A percentile compares a stretch with the other conserved stretches of the same genome.
phyloP scores from a whole-genome alignment of 1,284 basidiomycete genomes.

The Tremellales sp. region DNA sequence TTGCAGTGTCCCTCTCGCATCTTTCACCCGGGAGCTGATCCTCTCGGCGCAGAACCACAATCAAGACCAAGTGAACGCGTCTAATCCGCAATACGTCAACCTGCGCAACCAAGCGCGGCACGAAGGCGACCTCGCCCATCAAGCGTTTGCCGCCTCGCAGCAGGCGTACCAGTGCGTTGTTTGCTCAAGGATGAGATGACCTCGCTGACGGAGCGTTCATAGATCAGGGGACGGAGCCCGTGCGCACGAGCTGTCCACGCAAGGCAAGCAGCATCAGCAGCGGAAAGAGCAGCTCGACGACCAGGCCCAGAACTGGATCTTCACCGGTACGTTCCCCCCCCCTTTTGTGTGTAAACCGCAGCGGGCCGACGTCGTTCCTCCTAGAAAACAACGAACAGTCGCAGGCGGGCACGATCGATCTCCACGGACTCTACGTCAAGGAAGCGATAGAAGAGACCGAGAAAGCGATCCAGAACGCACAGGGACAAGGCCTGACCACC shows the following conservation, averaged over 20 bases:
- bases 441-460: constrained; percentile 78
- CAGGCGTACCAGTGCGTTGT: constrained; percentile 47
- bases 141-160: constrained; percentile 44
- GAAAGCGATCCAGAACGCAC: constrained; percentile 64
- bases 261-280: constrained; percentile 76
- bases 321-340: constrained; percentile 55
- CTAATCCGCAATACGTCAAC: constrained; percentile 61
- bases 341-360: neutral
- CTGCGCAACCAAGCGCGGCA: constrained; percentile 69
- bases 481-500: constrained; percentile 61
- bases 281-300: constrained; percentile 78
- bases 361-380: neutral
- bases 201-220: constrained; percentile 1
- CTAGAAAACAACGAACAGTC: constrained; percentile 80
- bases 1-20: neutral
- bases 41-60: constrained; percentile 56
- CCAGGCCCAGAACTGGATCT: constrained; percentile 88
- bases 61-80: constrained; percentile 51
- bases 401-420: constrained; percentile 70
- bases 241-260: constrained; percentile 76
- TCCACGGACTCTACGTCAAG: constrained; percentile 90
- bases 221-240: constrained; percentile 64
- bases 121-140: constrained; percentile 57
- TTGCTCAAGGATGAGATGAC: constrained; percentile 49
- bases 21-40: constrained; percentile 2